Percentiles rank a stretch among this genome's conserved stretches.
Evolutionary conservation across 768 basidiomycete genomes (phyloP).

Genomic region (Xerocomellus chrysenteron): DNA sequence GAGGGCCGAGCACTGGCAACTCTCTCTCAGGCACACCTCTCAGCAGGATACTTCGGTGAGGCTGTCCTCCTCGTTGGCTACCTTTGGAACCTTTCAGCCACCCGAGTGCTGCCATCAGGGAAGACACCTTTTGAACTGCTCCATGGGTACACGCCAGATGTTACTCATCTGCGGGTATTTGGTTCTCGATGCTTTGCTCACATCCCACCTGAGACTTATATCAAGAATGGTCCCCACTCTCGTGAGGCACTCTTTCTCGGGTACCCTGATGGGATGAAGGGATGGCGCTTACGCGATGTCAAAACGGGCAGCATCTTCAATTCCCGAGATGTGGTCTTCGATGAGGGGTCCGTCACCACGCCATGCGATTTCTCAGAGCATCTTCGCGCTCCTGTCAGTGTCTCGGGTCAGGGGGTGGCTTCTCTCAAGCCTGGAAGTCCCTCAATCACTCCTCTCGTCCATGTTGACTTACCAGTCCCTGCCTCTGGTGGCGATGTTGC

Average conservation of each 20-base stretch:
- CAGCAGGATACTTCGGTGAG: conserved; percentile 8
- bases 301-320: not conserved
- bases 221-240: not conserved
- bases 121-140: not conserved
- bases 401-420: too few species aligned
- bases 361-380: too few species aligned
- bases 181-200: not conserved
- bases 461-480: too few species aligned
- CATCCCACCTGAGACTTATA: not conserved
- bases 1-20: not conserved
- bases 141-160: not conserved
- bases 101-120: not conserved
- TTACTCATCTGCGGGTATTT: not conserved
- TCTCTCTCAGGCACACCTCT: not conserved
- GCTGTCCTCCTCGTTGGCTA: conserved; percentile 1
- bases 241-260: not conserved
- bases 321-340: not conserved
- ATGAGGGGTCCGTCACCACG: not conserved
- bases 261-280: not conserved
- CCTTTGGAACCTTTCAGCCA: not conserved
- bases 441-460: too few species aligned
- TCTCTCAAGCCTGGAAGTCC: too few species aligned
- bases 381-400: too few species aligned
- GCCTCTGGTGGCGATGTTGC: too few species aligned
- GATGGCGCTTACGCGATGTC: not conserved